These are phyloP conservation scores for Penicillium sp. DNA, from an alignment of 2,329 filamentous ascomycete species.

Conservation along the genomic window DNA sequence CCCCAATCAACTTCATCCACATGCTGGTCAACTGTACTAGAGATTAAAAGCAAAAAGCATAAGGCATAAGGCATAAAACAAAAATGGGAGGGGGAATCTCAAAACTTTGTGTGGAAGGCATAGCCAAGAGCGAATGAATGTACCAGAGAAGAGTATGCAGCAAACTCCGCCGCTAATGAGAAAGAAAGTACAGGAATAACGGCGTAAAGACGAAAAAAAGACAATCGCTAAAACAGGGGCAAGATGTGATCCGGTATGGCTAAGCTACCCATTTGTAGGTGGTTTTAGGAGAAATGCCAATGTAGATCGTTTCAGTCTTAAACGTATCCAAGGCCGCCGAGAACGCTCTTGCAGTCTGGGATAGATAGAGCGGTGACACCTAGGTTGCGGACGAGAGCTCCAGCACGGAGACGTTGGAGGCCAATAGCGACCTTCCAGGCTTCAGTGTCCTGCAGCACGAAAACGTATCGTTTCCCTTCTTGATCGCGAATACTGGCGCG, in stretches of 20 bases:
- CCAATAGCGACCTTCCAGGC: slow-evolving; percentile 64
- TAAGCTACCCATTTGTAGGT: not conserved
- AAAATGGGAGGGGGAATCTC: slow-evolving; percentile 23
- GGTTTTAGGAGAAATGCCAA: not conserved
- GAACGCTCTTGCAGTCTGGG: slow-evolving; percentile 42
- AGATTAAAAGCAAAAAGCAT: slow-evolving; percentile 6
- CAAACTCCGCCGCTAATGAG: slow-evolving; percentile 29
- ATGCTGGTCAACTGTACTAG: slow-evolving; percentile 19
- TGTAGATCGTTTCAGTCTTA: slow-evolving; percentile 18
- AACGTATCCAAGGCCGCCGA: slow-evolving; percentile 41
- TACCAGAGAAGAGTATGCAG: slow-evolving; percentile 20
- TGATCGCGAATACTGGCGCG: slow-evolving; percentile 59
- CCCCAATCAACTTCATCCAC: slow-evolving; percentile 12
- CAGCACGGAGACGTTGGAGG: slow-evolving; percentile 56
- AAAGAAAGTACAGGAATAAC: slow-evolving; percentile 13
- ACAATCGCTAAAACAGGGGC: slow-evolving; percentile 4
- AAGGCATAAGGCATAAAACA: not conserved
- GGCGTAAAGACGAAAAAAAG: slow-evolving; percentile 1
- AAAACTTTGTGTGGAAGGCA: slow-evolving; percentile 11
- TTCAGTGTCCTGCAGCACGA: slow-evolving; percentile 59
- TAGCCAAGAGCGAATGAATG: slow-evolving; percentile 20
- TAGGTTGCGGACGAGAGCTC: slow-evolving; percentile 56
- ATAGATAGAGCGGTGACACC: slow-evolving; percentile 54
- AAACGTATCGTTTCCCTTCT: slow-evolving; percentile 63
- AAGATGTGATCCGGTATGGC: not conserved